Percentiles rank a stretch among this genome's conserved stretches.
Conservation (phyloP, 129 eudicot genomes). For the Pittosporum tobira region DNA sequence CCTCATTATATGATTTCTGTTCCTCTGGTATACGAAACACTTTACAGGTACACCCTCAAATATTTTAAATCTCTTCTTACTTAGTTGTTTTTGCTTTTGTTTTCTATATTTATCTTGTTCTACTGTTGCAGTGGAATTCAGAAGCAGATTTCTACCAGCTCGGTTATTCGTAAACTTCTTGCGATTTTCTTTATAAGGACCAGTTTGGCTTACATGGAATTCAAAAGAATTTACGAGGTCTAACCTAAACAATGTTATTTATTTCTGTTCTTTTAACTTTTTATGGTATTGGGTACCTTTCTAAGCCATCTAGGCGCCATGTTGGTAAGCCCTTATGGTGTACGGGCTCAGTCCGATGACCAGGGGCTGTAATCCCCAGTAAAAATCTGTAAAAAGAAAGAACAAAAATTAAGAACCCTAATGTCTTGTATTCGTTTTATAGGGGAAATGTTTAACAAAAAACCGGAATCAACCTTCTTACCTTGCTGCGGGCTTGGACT, state of each 20-base stretch:
- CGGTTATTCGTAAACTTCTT: constrained; percentile 54
- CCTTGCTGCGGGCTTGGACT: constrained; percentile 48
- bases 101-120: constrained; percentile 9
- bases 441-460: constrained; percentile 76
- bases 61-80: neutral
- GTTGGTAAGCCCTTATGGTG: neutral
- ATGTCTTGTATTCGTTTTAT: constrained; percentile 11
- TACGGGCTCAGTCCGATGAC: neutral
- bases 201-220: constrained; percentile 87
- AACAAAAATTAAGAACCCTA: neutral
- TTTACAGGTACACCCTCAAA: constrained; percentile 69
- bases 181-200: constrained; percentile 60
- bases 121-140: constrained; percentile 71
- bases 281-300: constrained; percentile 1
- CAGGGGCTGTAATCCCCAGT: neutral
- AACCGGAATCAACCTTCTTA: constrained; percentile 46
- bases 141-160: constrained; percentile 68
- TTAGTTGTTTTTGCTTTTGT: constrained; percentile 4
- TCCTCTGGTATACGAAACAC: constrained; percentile 86
- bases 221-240: constrained; percentile 87
- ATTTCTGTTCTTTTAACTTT: constrained; percentile 13
- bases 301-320: neutral
- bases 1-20: constrained; percentile 85
- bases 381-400: neutral
- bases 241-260: constrained; percentile 7